phyloP scores from a whole-genome alignment of 1,284 basidiomycete genomes.

The Inonotus hispidus region DNA sequence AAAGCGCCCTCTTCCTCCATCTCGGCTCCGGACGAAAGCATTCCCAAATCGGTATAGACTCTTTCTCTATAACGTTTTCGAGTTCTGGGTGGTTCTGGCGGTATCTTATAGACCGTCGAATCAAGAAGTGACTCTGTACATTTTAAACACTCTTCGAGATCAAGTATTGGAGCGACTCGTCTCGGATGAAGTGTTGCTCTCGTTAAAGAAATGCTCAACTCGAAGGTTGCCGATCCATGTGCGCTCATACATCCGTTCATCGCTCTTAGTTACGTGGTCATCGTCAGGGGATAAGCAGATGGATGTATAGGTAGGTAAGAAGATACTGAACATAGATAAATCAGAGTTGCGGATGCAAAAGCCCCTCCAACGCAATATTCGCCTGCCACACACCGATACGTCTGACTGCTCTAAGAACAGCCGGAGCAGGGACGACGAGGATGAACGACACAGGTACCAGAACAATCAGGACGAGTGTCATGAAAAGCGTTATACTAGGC shows the following conservation, averaged over 20 bases:
- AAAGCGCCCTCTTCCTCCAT: not conserved
- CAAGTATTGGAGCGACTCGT: too few species aligned
- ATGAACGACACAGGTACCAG: conserved; percentile 53
- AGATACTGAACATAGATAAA: not conserved
- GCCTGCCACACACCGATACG: conserved; percentile 74
- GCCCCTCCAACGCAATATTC: conserved; percentile 69
- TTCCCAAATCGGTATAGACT: not conserved
- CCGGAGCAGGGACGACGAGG: conserved; percentile 59
- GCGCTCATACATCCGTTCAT: not conserved
- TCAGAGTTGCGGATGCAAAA: conserved; percentile 27
- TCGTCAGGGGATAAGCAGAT: not conserved
- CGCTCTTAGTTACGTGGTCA: too few species aligned
- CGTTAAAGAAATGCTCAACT: too few species aligned
- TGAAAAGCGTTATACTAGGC: conserved; percentile 66
- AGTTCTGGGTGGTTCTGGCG: too few species aligned
- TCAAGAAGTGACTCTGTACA: too few species aligned
- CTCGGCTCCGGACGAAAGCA: not conserved
- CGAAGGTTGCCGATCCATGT: too few species aligned
- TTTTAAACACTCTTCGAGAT: too few species aligned
- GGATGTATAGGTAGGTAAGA: not conserved
- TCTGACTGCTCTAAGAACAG: conserved; percentile 56
- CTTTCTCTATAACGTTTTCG: too few species aligned
- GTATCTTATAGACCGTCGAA: too few species aligned
- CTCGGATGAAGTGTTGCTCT: too few species aligned
- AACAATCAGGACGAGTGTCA: conserved; percentile 49